These are phyloP conservation scores for Didymella pomorum DNA, from an alignment of 2,329 filamentous ascomycete genomes.

Conservation along the genomic window DNA sequence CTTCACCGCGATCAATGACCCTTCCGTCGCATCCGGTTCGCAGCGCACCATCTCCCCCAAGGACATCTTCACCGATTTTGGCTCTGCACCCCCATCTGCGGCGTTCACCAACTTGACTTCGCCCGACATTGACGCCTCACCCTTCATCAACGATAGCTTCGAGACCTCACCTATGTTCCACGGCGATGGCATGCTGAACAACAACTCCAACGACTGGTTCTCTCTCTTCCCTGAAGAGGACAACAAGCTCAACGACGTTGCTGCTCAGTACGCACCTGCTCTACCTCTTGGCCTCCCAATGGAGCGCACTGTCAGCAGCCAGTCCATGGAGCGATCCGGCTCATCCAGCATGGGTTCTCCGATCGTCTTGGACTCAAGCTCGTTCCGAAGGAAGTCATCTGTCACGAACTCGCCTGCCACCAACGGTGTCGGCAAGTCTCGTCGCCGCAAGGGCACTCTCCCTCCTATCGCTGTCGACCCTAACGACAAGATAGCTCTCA, in stretches of 20 bases:
- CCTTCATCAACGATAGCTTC: conserved; percentile 73
- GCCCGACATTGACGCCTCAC: conserved; percentile 79
- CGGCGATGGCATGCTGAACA: conserved; percentile 62
- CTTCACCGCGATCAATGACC: conserved; percentile 58
- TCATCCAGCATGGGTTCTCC: conserved; percentile 50
- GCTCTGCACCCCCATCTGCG: conserved; percentile 81
- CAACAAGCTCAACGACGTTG: conserved; percentile 37
- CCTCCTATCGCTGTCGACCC: conserved; percentile 81
- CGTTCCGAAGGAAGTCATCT: conserved; percentile 52
- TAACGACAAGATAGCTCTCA: conserved; percentile 78
- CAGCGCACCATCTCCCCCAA: conserved; percentile 79
- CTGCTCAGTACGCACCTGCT: conserved; percentile 33
- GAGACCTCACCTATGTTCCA: conserved; percentile 82
- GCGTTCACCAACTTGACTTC: conserved; percentile 86
- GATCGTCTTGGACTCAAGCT: conserved; percentile 43
- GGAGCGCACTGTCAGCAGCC: conserved; percentile 53
- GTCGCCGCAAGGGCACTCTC: conserved; percentile 81
- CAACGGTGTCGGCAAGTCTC: conserved; percentile 73
- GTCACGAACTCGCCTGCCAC: conserved; percentile 61
- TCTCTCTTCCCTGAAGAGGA: conserved; percentile 72
- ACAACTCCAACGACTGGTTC: conserved; percentile 69
- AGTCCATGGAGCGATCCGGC: conserved; percentile 48
- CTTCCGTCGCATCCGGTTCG: conserved; percentile 48
- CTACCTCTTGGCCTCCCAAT: conserved; percentile 45
- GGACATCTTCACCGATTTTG: conserved; percentile 76